Base-by-base conservation (phyloP, 441 rosid species). In the Macaranga tanarius region DNA sequence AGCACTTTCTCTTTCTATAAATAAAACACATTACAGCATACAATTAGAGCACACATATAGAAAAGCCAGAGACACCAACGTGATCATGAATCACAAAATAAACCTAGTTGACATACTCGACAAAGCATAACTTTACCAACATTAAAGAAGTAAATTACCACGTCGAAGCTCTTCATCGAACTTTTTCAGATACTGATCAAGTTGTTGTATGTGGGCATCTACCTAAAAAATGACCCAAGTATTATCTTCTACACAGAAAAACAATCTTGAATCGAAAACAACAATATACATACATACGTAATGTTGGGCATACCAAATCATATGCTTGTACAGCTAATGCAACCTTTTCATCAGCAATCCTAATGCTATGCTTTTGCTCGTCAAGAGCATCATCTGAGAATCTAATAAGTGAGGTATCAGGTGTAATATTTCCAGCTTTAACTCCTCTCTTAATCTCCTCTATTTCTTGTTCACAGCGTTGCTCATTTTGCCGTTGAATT, bases 261-360 rank as follows among this genome's bases (percentile, higher is more conserved):
- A 28, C 34, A 28, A 9, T 40, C 44, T 9, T 40, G 44, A 9
- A 57, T 59, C 28, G 12, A 38, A 5, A 48, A 9, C 42, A 22
- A 26, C 6, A n/a, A 22, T 20, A n/a, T 38, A 38, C 42, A 38
- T 38, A n/a, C n/a, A n/a, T n/a, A n/a, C n/a, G n/a, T n/a, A n/a
- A n/a, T n/a, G n/a, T n/a, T 20, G 45, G 50, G 47, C 63, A 22
- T 86, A 95, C 99, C 92, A 95, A 80, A 86, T 92, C 99, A 85
- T 95, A 95, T 4, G 95, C 93, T 67, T 95, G 99, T 69, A 83
- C 79, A 81, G 98, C 97, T 84, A 92, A 80, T 2, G 96, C 86
- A 60, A 95, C 91, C 80, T 95, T 95, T 84, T 95, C 99, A 79
- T 95, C 98, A 2, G 98, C 99, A 78, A 95, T 91, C 74, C 99